A percentile compares a stretch with the other conserved stretches of the same genome.
phyloP scores from a whole-genome alignment of 2,329 filamentous ascomycete genomes.

The Sphaerulina musiva region DNA sequence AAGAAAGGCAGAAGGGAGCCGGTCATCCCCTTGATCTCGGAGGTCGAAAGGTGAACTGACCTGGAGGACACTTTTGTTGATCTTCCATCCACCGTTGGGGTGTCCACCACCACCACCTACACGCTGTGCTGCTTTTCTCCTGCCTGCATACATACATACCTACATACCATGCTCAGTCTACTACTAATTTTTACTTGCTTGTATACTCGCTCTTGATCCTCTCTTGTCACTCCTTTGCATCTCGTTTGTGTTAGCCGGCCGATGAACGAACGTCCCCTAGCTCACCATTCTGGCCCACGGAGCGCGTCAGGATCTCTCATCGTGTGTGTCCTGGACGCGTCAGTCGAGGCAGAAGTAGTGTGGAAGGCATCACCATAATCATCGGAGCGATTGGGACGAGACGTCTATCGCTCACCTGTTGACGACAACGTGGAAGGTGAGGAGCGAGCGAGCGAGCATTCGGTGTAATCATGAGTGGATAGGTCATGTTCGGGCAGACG shows the following conservation, averaged over 20 bases:
- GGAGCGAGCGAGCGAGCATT: not conserved
- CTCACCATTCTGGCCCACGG: not conserved
- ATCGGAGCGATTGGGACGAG: conserved; percentile 10
- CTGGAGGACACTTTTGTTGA: not conserved
- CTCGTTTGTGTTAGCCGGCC: conserved; percentile 10
- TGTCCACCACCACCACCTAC: not conserved
- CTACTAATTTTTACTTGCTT: not conserved
- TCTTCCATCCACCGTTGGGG: not conserved
- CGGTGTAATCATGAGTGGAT: not conserved
- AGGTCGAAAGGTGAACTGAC: not conserved
- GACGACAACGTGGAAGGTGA: conserved; percentile 16
- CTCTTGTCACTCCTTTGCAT: conserved; percentile 13
- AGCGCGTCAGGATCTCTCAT: conserved; percentile 10
- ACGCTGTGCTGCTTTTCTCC: not conserved
- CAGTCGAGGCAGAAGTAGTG: not conserved
- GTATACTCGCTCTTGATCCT: conserved; percentile 3
- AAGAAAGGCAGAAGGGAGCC: not conserved
- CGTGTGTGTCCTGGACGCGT: conserved; percentile 6
- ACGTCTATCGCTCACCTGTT: conserved; percentile 12
- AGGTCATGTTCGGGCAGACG: not conserved
- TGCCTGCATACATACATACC: not conserved
- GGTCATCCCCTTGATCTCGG: not conserved
- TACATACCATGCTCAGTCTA: conserved; percentile 1
- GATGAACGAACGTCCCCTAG: not conserved
- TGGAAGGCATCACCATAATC: not conserved